Base-by-base conservation (phyloP, 2,329 filamentous ascomycete genomes). In the Trichoderma guizhouense region DNA sequence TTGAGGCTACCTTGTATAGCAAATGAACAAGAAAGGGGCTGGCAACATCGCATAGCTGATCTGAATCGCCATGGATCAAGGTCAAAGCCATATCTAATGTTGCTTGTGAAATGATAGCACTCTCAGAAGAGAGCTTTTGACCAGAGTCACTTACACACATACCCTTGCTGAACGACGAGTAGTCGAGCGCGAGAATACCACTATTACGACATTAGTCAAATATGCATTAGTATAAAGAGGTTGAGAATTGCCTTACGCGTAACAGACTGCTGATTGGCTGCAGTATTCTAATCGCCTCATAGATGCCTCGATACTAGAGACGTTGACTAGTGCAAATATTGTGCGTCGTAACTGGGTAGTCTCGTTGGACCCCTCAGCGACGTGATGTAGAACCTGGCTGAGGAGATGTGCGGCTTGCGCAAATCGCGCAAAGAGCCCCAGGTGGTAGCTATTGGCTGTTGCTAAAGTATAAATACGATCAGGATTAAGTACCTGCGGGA, bases 351-450 rank as follows among this genome's bases (percentile, higher is more conserved):
- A 28, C 18, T 73, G 72, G 4, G 64, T 18, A 9, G 62, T 73
- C 7, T 68, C 69, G 34, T 47, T 39, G 14, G 58, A 43, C 14
- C 47, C 18, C 24, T 73, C 70, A 15, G 64, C 15, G 30, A 63
- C 36, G 0, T 58, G 57, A 28, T 39, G 62, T 21, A 73, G 65
- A 18, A 71, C 72, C 32, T 73, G 58, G 43, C 70, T 73, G 15
- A 73, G 69, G 34, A 73, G 51, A 30, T 71, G 72, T 4, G 69
- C 69, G 18, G 69, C 62, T 21, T 73, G 72, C 3, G 69, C 69
- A 24, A 73, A 73, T 21, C 72, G 63, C 18, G 72, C 72, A 69
- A 73, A 73, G 6, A 65, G 51, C 3, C 72, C 72, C 11, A 73
- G 39, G 5, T 72, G 63, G 12, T 72, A 60, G 28, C 64, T 71